Percentiles rank a stretch among this genome's conserved stretches.
Evolutionary conservation across 306 rosid genomes (phyloP).

Genomic region (Malus orientalis): DNA sequence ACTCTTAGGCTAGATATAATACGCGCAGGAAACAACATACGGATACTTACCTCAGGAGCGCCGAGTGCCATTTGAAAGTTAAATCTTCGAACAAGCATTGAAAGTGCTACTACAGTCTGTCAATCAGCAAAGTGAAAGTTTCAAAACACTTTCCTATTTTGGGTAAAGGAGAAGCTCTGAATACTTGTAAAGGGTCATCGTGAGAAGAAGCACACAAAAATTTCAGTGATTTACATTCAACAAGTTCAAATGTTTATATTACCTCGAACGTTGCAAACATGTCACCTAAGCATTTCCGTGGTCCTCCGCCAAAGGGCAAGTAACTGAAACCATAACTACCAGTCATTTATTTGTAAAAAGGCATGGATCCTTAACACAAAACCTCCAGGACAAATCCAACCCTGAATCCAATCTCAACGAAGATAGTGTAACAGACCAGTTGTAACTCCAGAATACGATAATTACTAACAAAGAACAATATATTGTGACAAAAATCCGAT

Average conservation of each 20-base stretch:
- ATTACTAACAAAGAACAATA: neutral
- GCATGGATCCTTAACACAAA: neutral
- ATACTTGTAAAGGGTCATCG: neutral
- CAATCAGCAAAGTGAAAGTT: conserved; percentile 15
- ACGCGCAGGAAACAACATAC: neutral
- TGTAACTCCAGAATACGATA: neutral
- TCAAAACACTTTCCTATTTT: conserved; percentile 1
- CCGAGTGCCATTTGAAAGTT: conserved; percentile 78
- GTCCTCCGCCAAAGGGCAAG: conserved; percentile 98
- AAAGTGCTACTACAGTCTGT: conserved; percentile 81
- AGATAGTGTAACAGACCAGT: neutral
- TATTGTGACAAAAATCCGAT: neutral
- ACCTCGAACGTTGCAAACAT: conserved; percentile 94
- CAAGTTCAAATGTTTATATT: conserved; percentile 5
- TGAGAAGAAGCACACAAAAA: neutral
- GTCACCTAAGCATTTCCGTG: conserved; percentile 85
- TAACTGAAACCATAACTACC: conserved; percentile 42
- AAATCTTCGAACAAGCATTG: conserved; percentile 83
- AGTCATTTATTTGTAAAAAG: neutral
- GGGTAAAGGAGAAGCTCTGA: neutral
- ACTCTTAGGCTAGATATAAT: neutral
- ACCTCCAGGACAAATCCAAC: neutral
- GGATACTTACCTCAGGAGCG: conserved; percentile 74
- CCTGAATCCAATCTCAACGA: neutral
- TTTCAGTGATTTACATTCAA: neutral